phyloP scores from a whole-genome alignment of 1,284 basidiomycete species.

The Trichosporon asahii region DNA sequence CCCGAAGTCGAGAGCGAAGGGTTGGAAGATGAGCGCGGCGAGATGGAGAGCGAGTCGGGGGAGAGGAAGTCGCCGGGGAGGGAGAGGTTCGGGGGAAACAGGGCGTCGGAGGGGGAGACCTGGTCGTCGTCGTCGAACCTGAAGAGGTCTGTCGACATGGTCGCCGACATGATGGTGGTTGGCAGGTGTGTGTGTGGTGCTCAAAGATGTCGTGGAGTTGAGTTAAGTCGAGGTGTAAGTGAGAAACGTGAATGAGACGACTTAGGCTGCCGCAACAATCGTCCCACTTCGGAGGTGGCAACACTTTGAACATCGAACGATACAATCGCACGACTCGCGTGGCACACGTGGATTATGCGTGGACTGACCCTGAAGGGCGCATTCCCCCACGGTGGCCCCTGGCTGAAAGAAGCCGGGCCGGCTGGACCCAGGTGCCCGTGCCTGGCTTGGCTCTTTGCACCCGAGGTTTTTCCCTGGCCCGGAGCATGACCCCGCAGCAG shows the following conservation, averaged over 20 bases:
- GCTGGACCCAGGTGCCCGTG: background rate
- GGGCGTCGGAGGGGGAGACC: constrained; percentile 27
- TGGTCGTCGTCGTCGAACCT: constrained; percentile 25
- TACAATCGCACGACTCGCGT: background rate
- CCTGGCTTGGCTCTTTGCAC: background rate
- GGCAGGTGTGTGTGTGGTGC: background rate
- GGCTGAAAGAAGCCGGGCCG: no score
- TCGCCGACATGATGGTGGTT: constrained; percentile 20
- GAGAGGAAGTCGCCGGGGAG: constrained; percentile 25
- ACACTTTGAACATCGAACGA: background rate
- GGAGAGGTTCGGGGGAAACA: constrained; percentile 33
- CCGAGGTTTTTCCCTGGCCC: background rate
- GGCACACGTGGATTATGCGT: background rate
- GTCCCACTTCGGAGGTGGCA: background rate
- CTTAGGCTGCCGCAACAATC: background rate
- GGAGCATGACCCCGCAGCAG: constrained; percentile 1
- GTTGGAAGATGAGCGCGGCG: constrained; percentile 22
- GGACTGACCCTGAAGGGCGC: background rate
- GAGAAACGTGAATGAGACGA: background rate
- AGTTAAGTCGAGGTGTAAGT: background rate
- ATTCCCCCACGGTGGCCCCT: background rate
- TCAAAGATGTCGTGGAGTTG: background rate
- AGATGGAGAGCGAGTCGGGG: constrained; percentile 17
- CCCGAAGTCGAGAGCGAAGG: constrained; percentile 33
- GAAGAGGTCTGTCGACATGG: constrained; percentile 25